Conservation (phyloP, 2,329 filamentous ascomycete genomes). For the Microsporum canis region DNA sequence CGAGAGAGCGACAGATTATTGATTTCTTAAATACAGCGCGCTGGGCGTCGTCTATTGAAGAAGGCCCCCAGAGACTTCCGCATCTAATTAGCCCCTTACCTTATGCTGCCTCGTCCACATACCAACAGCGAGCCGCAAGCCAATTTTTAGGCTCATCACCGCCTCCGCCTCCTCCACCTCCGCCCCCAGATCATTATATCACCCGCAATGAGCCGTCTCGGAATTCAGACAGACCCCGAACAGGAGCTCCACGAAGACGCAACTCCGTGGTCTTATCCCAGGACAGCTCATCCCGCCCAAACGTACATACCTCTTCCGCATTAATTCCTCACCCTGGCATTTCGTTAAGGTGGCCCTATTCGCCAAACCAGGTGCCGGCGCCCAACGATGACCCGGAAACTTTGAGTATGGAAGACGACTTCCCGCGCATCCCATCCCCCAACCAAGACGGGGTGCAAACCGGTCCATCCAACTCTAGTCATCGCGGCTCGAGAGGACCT, state of each 20-base stretch:
- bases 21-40: slow-evolving; percentile 34
- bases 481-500: neutral
- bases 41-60: slow-evolving; percentile 24
- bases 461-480: neutral
- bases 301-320: slow-evolving; percentile 12
- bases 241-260: slow-evolving; percentile 26
- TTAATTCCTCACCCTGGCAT: slow-evolving; percentile 24
- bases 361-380: slow-evolving; percentile 29
- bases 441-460: slow-evolving; percentile 5
- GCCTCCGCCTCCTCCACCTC: slow-evolving; percentile 23
- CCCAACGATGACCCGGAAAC: neutral
- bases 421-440: slow-evolving; percentile 16
- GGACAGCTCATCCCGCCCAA: slow-evolving; percentile 15
- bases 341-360: slow-evolving; percentile 31
- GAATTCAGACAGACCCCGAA: slow-evolving; percentile 20
- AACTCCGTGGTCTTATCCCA: slow-evolving; percentile 34
- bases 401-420: slow-evolving; percentile 9
- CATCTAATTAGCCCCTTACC: slow-evolving; percentile 22
- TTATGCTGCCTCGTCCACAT: slow-evolving; percentile 19
- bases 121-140: slow-evolving; percentile 13
- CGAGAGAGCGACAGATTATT: slow-evolving; percentile 34
- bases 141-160: slow-evolving; percentile 21
- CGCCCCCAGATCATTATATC: slow-evolving; percentile 21
- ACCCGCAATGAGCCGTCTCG: slow-evolving; percentile 22
- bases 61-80: slow-evolving; percentile 18